These are phyloP conservation scores for Fragilaria radians DNA, from an alignment of 108 stramenopile genomes.

Conservation along the genomic window DNA sequence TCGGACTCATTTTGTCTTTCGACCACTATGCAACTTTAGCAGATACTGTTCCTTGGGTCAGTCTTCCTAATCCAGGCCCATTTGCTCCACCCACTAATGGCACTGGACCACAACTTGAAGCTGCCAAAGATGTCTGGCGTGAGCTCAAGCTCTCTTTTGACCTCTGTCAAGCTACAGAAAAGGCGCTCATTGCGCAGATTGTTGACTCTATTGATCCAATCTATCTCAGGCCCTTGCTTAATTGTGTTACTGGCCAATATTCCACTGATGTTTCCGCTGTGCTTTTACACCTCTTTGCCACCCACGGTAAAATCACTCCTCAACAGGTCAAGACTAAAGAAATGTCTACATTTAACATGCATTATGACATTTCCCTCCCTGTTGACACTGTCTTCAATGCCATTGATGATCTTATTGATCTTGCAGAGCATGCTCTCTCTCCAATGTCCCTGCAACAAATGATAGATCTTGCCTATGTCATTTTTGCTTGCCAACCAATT, in stretches of 20 bases:
- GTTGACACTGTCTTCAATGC: conserved; percentile 14
- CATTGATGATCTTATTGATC: conserved; percentile 1
- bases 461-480: neutral
- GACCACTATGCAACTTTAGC: conserved; percentile 2
- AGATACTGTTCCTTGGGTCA: neutral
- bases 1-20: conserved; percentile 5
- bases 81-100: neutral
- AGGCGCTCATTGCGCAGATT: conserved; percentile 4
- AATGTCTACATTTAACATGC: neutral
- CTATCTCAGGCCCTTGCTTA: conserved; percentile 2
- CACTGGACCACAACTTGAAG: conserved; percentile 10
- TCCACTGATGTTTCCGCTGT: neutral
- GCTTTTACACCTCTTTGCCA: conserved; percentile 10
- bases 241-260: conserved; percentile 4
- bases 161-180: neutral
- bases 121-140: neutral
- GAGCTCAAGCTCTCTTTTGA: conserved; percentile 1
- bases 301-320: conserved; percentile 18
- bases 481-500: neutral
- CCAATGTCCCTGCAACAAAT: conserved; percentile 3
- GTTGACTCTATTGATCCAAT: conserved; percentile 6
- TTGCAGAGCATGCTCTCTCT: conserved; percentile 6
- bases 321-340: conserved; percentile 10
- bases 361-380: conserved; percentile 13
- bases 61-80: neutral